Evolutionary conservation across 352 stramenopile species (phyloP).

Genomic region (Globisporangium rhizosaccharum): DNA sequence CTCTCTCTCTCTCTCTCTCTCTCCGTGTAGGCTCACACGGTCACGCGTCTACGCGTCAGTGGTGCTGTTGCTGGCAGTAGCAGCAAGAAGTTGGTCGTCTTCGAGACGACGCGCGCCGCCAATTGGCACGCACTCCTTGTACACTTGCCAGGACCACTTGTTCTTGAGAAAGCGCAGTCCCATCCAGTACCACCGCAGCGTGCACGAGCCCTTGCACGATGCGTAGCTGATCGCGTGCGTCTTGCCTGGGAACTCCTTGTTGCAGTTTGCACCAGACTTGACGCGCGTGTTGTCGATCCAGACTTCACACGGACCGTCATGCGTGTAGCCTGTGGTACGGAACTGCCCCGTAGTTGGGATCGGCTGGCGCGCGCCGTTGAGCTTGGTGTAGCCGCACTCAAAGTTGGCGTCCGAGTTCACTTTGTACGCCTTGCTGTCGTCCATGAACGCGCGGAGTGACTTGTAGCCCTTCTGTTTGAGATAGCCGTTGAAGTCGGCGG

Average conservation of each 20-base stretch:
- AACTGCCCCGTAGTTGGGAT: constrained; percentile 21
- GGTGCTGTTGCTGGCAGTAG: no score
- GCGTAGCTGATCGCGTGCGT: constrained; percentile 30
- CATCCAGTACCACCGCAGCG: constrained; percentile 37
- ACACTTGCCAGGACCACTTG: constrained; percentile 52
- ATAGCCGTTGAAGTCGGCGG: constrained; percentile 27
- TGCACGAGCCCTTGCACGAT: constrained; percentile 27
- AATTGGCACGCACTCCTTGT: constrained; percentile 33
- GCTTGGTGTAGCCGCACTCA: constrained; percentile 27
- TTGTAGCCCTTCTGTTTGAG: constrained; percentile 5
- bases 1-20: no score
- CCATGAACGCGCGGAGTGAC: constrained; percentile 10
- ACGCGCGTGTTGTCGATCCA: constrained; percentile 35
- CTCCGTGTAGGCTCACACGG: no score
- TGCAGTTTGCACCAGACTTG: constrained; percentile 27
- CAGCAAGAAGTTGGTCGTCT: no score
- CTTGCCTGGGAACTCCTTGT: constrained; percentile 29
- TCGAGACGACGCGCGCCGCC: not conserved
- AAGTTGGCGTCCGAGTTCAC: constrained; percentile 16
- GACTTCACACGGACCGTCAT: constrained; percentile 36
- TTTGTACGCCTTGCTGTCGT: constrained; percentile 7
- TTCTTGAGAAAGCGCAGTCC: constrained; percentile 37
- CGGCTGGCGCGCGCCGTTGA: constrained; percentile 19
- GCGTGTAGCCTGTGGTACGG: constrained; percentile 44
- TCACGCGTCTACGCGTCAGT: no score